These are phyloP conservation scores for Trichoderma asperelloides DNA, from an alignment of 495 filamentous ascomycete species.

Conservation along the genomic window DNA sequence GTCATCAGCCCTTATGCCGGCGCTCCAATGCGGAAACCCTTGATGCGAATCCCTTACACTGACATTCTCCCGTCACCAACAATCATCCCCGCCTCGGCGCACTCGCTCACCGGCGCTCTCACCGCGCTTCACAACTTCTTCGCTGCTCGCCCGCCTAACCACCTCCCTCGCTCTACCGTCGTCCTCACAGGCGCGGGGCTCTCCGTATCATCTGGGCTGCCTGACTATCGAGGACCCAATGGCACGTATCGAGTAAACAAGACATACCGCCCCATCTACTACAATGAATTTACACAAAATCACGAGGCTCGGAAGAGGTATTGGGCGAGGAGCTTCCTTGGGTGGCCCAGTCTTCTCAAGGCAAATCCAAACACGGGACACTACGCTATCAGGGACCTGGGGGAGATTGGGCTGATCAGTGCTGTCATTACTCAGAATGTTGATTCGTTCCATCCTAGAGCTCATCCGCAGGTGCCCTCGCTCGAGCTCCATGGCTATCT, in stretches of 20 bases:
- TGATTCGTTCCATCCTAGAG: conserved; percentile 77
- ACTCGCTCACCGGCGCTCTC: conserved; percentile 62
- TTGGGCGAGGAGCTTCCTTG: conserved; percentile 91
- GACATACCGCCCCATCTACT: conserved; percentile 86
- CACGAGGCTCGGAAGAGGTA: conserved; percentile 91
- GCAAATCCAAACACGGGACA: conserved; percentile 77
- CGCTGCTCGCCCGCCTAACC: conserved; percentile 41
- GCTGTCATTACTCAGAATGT: conserved; percentile 92
- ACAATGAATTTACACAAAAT: conserved; percentile 69
- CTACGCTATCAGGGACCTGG: conserved; percentile 61
- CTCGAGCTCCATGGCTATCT: conserved; percentile 89
- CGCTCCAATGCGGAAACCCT: conserved; percentile 49
- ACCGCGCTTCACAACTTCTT: conserved; percentile 70
- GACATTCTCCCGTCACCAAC: conserved; percentile 68
- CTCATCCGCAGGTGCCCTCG: conserved; percentile 67
- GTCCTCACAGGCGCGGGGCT: conserved; percentile 88
- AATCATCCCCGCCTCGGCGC: conserved; percentile 63
- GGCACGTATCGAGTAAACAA: conserved; percentile 90
- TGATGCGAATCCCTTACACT: conserved; percentile 88
- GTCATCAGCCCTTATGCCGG: background rate
- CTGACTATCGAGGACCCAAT: conserved; percentile 83
- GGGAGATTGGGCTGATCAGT: conserved; percentile 59
- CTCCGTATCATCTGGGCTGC: conserved; percentile 84
- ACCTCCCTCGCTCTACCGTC: conserved; percentile 43
- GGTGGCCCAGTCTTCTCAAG: conserved; percentile 72